Conservation (phyloP, 2,329 filamentous ascomycete species). For the Fusarium sp. region DNA sequence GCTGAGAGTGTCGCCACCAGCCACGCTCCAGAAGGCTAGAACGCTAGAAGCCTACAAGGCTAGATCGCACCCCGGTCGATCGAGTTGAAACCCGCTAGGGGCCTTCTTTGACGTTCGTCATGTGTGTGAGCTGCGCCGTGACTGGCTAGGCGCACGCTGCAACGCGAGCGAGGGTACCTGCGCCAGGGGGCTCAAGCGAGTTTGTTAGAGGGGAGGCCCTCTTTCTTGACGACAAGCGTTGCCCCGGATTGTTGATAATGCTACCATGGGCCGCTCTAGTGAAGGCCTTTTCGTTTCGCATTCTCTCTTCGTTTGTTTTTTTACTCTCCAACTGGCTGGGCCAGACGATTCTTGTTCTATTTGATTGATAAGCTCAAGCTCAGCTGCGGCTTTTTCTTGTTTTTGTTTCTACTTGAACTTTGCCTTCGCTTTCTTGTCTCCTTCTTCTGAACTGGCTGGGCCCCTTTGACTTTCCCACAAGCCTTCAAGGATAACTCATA, state of each 20-base stretch:
- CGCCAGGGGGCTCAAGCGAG: conserved; percentile 43
- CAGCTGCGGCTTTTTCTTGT: conserved; percentile 15
- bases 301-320: conserved; percentile 37
- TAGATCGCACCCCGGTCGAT: conserved; percentile 37
- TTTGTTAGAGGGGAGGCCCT: conserved; percentile 38
- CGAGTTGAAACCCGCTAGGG: conserved; percentile 43
- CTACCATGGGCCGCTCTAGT: conserved; percentile 40
- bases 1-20: conserved; percentile 31
- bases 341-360: conserved; percentile 35
- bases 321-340: conserved; percentile 42
- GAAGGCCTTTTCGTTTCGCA: conserved; percentile 44
- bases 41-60: conserved; percentile 37
- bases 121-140: conserved; percentile 21
- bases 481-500: too few species aligned
- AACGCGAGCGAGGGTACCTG: neutral
- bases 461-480: neutral
- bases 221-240: conserved; percentile 21
- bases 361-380: conserved; percentile 4
- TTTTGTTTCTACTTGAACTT: conserved; percentile 33
- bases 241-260: conserved; percentile 45
- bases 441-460: neutral
- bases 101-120: conserved; percentile 32
- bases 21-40: conserved; percentile 6
- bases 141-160: conserved; percentile 21
- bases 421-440: neutral